phyloP scores from a whole-genome alignment of 441 rosid species.

The Corymbia citriodora region DNA sequence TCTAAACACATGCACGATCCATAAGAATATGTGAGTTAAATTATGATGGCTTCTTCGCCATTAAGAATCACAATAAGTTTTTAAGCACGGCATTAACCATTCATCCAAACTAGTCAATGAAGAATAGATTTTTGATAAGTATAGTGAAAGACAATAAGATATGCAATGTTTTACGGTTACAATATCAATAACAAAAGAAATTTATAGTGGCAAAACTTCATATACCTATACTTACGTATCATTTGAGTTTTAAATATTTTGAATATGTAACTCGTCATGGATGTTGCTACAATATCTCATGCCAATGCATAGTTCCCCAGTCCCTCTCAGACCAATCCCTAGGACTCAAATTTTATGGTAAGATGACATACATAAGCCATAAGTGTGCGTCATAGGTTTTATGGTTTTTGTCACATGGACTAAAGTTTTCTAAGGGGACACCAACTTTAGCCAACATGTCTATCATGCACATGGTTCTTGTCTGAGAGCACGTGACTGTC shows the following conservation, averaged over 20 bases:
- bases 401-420: background rate
- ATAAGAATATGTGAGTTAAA: background rate
- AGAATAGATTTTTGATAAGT: background rate
- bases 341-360: background rate
- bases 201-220: background rate
- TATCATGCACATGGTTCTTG: background rate
- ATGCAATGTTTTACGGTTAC: background rate
- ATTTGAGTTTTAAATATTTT: background rate
- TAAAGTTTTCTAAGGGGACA: background rate
- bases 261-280: accelerated
- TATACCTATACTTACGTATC: background rate
- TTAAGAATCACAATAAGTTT: background rate
- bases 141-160: background rate
- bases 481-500: background rate
- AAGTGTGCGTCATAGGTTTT: background rate
- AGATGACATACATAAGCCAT: background rate
- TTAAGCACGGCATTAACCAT: background rate
- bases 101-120: background rate
- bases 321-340: background rate
- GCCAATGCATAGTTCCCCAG: background rate
- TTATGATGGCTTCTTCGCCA: background rate
- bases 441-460: background rate
- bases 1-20: background rate
- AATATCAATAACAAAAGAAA: background rate
- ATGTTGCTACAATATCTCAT: background rate